Percentiles rank a stretch among this genome's conserved stretches.
phyloP scores from a whole-genome alignment of 345 rosid species.

The Bruguiera sexangula region DNA sequence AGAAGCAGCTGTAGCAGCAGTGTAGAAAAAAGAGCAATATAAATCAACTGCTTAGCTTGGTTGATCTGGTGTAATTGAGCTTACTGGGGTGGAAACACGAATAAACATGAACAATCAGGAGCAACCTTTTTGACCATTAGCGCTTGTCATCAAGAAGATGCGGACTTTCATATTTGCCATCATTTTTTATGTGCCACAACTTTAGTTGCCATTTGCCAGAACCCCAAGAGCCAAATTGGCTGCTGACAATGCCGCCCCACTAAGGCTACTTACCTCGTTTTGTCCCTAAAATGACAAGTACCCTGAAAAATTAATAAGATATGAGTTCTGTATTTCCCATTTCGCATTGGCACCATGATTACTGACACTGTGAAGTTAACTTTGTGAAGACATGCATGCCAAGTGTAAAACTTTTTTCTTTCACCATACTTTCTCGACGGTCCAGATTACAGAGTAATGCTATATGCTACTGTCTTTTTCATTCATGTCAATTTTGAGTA shows the following conservation, averaged over 20 bases:
- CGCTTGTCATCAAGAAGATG: not conserved
- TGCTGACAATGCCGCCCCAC: conserved; percentile 14
- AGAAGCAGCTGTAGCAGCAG: no score
- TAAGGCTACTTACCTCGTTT: not conserved
- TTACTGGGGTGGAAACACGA: not conserved
- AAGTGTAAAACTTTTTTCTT: not conserved
- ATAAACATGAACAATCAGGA: not conserved
- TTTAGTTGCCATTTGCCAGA: conserved; percentile 9
- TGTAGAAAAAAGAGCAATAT: no score
- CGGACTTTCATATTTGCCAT: not conserved
- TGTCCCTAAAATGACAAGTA: not conserved
- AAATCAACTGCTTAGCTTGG: not conserved
- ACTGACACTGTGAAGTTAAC: no score
- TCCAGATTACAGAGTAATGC: not conserved
- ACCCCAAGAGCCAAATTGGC: conserved; percentile 10
- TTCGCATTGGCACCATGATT: no score
- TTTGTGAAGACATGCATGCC: not conserved
- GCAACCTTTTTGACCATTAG: not conserved
- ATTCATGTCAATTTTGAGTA: conserved; percentile 9
- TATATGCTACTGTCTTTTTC: not conserved
- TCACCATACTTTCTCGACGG: not conserved
- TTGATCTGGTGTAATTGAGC: not conserved
- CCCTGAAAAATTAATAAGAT: not conserved
- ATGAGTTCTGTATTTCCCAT: no score
- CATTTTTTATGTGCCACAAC: conserved; percentile 6